A percentile compares a stretch with the other conserved stretches of the same genome.
Conservation (phyloP, 768 basidiomycete species). For the Mycena chlorophos region DNA sequence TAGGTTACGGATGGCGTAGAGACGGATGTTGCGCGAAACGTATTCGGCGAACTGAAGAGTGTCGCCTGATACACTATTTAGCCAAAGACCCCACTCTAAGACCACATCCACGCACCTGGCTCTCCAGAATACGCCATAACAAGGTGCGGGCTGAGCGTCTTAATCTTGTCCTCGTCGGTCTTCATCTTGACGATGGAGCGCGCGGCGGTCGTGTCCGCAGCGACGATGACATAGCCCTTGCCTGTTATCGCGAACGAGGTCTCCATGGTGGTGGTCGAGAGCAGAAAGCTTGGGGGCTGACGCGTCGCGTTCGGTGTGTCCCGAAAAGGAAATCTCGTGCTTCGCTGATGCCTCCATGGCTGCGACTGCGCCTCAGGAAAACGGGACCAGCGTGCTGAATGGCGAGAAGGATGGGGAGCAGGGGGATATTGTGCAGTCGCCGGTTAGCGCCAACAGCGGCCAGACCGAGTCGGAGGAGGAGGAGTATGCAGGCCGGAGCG, state of each 20-base stretch:
- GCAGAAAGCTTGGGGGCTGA: background rate
- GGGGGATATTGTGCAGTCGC: background rate
- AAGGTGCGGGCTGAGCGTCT: conserved; percentile 83
- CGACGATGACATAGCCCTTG: conserved; percentile 91
- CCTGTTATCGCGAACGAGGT: conserved; percentile 89
- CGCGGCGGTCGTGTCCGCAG: conserved; percentile 85
- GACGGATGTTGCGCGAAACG: conserved; percentile 91
- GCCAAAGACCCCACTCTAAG: background rate
- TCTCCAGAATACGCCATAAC: conserved; percentile 96
- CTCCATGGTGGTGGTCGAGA: conserved; percentile 59
- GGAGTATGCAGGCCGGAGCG: conserved; percentile 25
- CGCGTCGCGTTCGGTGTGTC: background rate
- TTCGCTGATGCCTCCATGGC: background rate
- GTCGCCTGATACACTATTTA: conserved; percentile 59
- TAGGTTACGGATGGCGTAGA: conserved; percentile 94
- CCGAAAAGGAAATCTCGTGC: background rate
- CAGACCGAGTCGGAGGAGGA: conserved; percentile 27
- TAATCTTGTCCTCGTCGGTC: conserved; percentile 94
- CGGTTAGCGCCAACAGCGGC: conserved; percentile 7
- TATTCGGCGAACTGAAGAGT: conserved; percentile 96
- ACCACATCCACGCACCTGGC: conserved; percentile 57
- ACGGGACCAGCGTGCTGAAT: background rate
- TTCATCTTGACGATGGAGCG: conserved; percentile 99
- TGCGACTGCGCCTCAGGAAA: background rate
- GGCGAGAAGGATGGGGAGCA: background rate